Evolutionary conservation across 768 basidiomycete genomes (phyloP).

Genomic region (Megacollybia marginata): DNA sequence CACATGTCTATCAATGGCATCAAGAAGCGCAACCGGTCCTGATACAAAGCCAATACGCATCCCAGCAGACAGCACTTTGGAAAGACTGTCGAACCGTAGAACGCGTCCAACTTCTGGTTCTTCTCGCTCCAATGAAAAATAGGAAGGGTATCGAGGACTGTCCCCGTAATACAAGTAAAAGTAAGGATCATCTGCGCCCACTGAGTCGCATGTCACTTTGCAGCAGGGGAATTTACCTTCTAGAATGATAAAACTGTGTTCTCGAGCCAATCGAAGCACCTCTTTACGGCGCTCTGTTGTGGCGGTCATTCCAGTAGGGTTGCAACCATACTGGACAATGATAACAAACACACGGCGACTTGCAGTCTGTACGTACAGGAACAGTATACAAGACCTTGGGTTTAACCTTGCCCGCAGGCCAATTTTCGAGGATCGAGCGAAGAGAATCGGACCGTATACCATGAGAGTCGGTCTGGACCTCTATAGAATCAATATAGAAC

Average conservation of each 20-base stretch:
- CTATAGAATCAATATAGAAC: slow-evolving; percentile 26
- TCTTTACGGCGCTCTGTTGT: slow-evolving; percentile 61
- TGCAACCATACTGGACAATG: slow-evolving; percentile 62
- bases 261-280: slow-evolving; percentile 61
- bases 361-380: slow-evolving; percentile 36
- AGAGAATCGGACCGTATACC: slow-evolving; percentile 61
- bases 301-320: slow-evolving; percentile 80
- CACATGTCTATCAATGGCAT: slow-evolving; percentile 67
- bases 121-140: slow-evolving; percentile 72
- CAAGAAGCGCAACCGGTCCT: slow-evolving; percentile 61
- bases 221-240: slow-evolving; percentile 46
- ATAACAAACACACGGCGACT: background rate
- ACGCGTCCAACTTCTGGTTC: slow-evolving; percentile 69
- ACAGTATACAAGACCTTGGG: slow-evolving; percentile 82
- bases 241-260: slow-evolving; percentile 75
- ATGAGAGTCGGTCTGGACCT: slow-evolving; percentile 69
- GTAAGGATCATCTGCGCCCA: slow-evolving; percentile 65
- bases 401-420: slow-evolving; percentile 64
- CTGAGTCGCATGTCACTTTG: background rate
- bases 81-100: slow-evolving; percentile 83
- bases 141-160: slow-evolving; percentile 59
- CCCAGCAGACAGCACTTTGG: slow-evolving; percentile 73
- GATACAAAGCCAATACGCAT: slow-evolving; percentile 78
- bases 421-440: slow-evolving; percentile 58
- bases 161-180: slow-evolving; percentile 71